A percentile compares a stretch with the other conserved stretches of the same genome.
These are phyloP conservation scores for Dryadomyces quercivorus DNA, from an alignment of 2,329 filamentous ascomycete genomes.

Conservation along the genomic window DNA sequence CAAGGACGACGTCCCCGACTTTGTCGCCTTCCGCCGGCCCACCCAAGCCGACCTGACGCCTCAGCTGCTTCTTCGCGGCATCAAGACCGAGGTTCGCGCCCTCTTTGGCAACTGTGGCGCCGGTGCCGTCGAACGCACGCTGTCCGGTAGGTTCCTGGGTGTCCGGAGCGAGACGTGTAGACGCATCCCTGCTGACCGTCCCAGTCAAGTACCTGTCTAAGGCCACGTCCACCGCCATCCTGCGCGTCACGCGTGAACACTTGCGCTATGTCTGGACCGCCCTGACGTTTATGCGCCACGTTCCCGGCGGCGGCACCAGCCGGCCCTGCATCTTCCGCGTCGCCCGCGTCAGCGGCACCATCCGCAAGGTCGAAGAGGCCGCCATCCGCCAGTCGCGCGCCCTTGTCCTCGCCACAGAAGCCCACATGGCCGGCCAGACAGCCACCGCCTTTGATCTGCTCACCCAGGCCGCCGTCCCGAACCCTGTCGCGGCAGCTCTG, in stretches of 20 bases:
- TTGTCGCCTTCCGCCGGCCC: conserved; percentile 67
- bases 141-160: conserved; percentile 50
- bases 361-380: conserved; percentile 83
- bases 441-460: conserved; percentile 18
- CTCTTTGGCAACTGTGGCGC: conserved; percentile 85
- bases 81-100: conserved; percentile 56
- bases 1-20: conserved; percentile 32
- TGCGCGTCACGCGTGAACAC: conserved; percentile 69
- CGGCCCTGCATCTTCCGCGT: conserved; percentile 70
- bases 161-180: too few species aligned
- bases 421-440: conserved; percentile 28
- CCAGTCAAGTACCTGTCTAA: conserved; percentile 87
- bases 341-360: conserved; percentile 80
- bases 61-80: conserved; percentile 51
- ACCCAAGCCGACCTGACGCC: conserved; percentile 60
- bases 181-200: not conserved
- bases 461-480: conserved; percentile 17
- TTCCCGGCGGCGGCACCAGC: conserved; percentile 42
- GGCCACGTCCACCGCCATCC: conserved; percentile 88
- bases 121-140: conserved; percentile 56
- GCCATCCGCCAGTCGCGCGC: conserved; percentile 66
- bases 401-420: conserved; percentile 56
- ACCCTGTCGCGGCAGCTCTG: conserved; percentile 30
- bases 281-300: conserved; percentile 62
- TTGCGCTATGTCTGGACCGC: conserved; percentile 86